Evolutionary conservation across 2,329 filamentous ascomycete genomes (phyloP).

Genomic region (Pestalotiopsis sp.): DNA sequence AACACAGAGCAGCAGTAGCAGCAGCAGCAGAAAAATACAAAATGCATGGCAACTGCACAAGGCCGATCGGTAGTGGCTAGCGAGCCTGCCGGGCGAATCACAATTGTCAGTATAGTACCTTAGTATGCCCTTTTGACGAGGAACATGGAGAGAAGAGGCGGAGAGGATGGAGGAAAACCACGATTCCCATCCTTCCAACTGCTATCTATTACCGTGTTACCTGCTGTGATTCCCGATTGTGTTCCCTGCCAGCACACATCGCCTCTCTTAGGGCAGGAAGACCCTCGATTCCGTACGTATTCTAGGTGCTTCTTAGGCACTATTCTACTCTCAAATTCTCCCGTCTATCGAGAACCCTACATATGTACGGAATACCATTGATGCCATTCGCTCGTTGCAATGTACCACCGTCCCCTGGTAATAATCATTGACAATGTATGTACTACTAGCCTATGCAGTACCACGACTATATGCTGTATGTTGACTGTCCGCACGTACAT

Average conservation of each 20-base stretch:
- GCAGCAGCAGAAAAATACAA: neutral
- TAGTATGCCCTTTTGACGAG: neutral
- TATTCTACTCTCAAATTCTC: neutral
- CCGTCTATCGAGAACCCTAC: neutral
- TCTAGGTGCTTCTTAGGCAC: neutral
- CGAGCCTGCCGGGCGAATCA: neutral
- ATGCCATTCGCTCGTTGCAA: neutral
- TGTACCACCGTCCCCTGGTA: neutral
- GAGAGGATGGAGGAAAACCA: neutral
- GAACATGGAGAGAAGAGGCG: neutral
- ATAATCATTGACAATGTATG: too few relatives aligned
- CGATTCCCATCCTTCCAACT: neutral
- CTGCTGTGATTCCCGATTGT: neutral
- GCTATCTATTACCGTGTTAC: neutral
- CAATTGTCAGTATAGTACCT: neutral
- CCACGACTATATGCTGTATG: neutral
- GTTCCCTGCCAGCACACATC: neutral
- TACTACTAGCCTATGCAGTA: neutral
- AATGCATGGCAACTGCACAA: neutral
- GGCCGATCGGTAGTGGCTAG: neutral
- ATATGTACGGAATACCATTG: neutral
- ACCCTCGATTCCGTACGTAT: neutral
- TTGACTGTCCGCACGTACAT: neutral
- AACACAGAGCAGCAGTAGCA: neutral
- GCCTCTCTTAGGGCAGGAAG: neutral